Evolutionary conservation across 495 filamentous ascomycete genomes (phyloP), one percentile per base, ranked within the genome.

Genomic region (Schizothecium vesticola): DNA sequence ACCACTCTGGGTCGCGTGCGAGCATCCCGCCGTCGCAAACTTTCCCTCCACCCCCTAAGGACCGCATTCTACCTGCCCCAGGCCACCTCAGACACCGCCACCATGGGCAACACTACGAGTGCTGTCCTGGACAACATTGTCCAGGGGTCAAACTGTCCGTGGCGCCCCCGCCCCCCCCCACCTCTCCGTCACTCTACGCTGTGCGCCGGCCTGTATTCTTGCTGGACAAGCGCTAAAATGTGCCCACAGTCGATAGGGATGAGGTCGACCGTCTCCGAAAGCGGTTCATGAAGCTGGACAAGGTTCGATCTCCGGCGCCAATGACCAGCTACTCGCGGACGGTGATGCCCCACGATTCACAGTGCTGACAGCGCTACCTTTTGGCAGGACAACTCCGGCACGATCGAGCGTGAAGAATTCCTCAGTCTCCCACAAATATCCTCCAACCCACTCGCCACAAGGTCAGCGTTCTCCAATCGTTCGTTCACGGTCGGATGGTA

Each of bases 251-350:
- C 84, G 91, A 99, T 81, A 87, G 91, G 72, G 95, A 98, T 72
- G 95, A 99, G 78, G 93, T 99, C 28, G 95, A 98, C 73, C 85
- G 96, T 69, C 84, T 99, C 70, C 88, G 92, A 71, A 99, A 98
- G 81, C 86, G 94, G 66, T 99, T 99, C 75, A 97, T 97, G 94
- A 99, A 99, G 79, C 85, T 99, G 58, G 95, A 99, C 79, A 99
- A 97, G 87, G 94, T 94, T 76, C 64, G 81, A 51, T n/a, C 43
- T 67, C 61, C 59, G 12, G 9, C 13, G 23, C 25, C 12, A 1
- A 6, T 43, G 33, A 6, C 33, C 3, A 19, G 33, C 13, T 43
- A 12, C 13, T 43, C 33, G 33, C 33, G 13, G 33, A 43, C 33
- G 21, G 10, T 28, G 28, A 25, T 31, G 10, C 22, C 23, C 43